phyloP scores from a whole-genome alignment of 2,329 filamentous ascomycete species.

The Fusarium brevicatenulatum region DNA sequence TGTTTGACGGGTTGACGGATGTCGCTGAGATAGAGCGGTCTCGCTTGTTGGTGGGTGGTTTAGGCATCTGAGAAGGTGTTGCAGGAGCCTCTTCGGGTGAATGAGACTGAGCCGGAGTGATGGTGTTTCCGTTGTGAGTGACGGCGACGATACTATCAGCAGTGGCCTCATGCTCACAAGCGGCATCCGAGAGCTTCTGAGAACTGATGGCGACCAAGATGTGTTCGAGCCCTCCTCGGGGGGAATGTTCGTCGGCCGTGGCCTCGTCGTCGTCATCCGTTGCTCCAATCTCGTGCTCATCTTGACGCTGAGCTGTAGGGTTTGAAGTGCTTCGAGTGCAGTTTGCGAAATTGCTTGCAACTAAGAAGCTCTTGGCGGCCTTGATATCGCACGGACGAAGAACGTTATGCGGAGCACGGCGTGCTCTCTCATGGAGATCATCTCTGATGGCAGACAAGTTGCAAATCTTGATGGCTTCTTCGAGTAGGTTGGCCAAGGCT shows the following conservation, averaged over 20 bases:
- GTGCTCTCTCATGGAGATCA: background rate
- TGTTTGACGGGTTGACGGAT: background rate
- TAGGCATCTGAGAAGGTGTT: background rate
- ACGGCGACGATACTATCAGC: background rate
- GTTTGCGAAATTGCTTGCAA: background rate
- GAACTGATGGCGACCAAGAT: background rate
- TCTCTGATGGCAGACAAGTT: background rate
- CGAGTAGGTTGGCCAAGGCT: background rate
- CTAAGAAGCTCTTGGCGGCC: background rate
- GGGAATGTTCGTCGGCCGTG: background rate
- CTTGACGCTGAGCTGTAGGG: background rate
- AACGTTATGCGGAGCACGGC: too few relatives aligned
- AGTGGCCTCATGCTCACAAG: background rate
- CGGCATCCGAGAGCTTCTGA: background rate
- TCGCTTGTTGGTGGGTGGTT: background rate
- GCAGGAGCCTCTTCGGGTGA: background rate
- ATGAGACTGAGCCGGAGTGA: background rate
- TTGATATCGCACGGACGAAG: constrained; percentile 1
- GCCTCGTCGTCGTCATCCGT: background rate
- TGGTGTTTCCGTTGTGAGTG: background rate
- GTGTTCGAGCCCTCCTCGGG: background rate
- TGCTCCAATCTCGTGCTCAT: background rate
- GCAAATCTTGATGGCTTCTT: background rate
- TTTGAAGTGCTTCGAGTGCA: background rate
- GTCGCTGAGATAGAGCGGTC: background rate